phyloP scores from a whole-genome alignment of 805 yeast genomes.

The Metschnikowia vanudenii region DNA sequence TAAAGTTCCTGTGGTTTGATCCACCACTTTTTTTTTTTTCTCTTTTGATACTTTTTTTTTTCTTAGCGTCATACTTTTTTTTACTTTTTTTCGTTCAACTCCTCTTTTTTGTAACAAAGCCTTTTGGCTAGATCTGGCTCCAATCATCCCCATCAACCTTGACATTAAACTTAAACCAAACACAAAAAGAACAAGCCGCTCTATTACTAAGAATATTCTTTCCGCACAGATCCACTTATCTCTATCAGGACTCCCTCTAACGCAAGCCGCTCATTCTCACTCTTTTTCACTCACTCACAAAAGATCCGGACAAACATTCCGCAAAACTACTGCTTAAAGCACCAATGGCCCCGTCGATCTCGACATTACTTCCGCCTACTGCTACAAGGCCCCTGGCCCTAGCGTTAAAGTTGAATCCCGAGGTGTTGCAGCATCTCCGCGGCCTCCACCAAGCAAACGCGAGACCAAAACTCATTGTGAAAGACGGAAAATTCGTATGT shows the following conservation, averaged over 20 bases:
- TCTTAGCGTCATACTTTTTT: background rate
- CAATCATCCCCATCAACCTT: too few relatives aligned
- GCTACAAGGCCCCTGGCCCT: conserved; percentile 25
- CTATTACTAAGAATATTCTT: background rate
- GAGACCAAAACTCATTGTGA: conserved; percentile 35
- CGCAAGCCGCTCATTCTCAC: too few relatives aligned
- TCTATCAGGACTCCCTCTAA: background rate
- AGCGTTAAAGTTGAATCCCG: conserved; percentile 29
- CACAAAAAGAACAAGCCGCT: background rate
- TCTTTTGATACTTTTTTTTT: background rate
- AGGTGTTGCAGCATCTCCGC: conserved; percentile 27
- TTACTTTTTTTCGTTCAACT: background rate
- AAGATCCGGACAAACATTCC: background rate
- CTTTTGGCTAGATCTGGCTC: background rate
- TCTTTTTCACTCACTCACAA: background rate
- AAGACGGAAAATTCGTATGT: conserved; percentile 37
- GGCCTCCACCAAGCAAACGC: conserved; percentile 15
- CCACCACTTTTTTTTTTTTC: conserved; percentile 2
- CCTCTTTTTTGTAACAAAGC: background rate
- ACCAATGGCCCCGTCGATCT: conserved; percentile 15
- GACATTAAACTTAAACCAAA: too few relatives aligned
- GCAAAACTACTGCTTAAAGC: background rate
- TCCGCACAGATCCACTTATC: background rate
- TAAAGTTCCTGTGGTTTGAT: conserved; percentile 7
- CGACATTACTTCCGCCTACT: conserved; percentile 18